phyloP scores from a whole-genome alignment of 179 eudicot species.

The Drosera spatulata region DNA sequence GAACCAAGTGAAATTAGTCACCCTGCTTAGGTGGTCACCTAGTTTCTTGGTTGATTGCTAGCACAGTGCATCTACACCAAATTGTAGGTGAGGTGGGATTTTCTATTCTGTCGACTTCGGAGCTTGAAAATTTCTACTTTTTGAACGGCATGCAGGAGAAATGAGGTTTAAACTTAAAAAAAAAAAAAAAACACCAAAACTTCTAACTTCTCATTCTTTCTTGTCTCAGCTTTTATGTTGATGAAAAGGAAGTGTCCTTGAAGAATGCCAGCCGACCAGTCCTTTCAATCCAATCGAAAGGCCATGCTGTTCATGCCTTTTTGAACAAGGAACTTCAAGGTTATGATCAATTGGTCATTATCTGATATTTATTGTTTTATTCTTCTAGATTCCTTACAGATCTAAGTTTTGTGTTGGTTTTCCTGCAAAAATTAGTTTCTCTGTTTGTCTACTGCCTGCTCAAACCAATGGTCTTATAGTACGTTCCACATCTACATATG shows the following conservation, averaged over 20 bases:
- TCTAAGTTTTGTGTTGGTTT: background rate
- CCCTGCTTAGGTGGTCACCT: too few relatives aligned
- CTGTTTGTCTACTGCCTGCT: too few relatives aligned
- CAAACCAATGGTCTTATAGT: too few relatives aligned
- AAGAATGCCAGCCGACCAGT: constrained; percentile 32
- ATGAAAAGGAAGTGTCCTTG: constrained; percentile 19
- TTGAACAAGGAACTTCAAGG: constrained; percentile 76
- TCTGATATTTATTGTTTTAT: background rate
- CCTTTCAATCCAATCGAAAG: constrained; percentile 69
- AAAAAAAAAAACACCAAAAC: too few relatives aligned
- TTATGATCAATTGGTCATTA: constrained; percentile 3
- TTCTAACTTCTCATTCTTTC: background rate
- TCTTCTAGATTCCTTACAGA: background rate
- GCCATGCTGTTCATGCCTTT: constrained; percentile 87
- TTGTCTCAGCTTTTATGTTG: constrained; percentile 47
- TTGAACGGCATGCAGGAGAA: too few relatives aligned
- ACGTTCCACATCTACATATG: background rate
- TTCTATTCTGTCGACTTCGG: too few relatives aligned
- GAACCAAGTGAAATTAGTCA: background rate
- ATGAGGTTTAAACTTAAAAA: too few relatives aligned
- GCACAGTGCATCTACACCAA: too few relatives aligned
- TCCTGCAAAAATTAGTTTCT: too few relatives aligned
- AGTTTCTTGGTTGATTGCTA: too few relatives aligned
- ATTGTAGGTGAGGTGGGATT: too few relatives aligned
- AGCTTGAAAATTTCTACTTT: too few relatives aligned